These are phyloP conservation scores for Sporisorium scitamineum DNA, from an alignment of 1,284 basidiomycete genomes.

Conservation along the genomic window DNA sequence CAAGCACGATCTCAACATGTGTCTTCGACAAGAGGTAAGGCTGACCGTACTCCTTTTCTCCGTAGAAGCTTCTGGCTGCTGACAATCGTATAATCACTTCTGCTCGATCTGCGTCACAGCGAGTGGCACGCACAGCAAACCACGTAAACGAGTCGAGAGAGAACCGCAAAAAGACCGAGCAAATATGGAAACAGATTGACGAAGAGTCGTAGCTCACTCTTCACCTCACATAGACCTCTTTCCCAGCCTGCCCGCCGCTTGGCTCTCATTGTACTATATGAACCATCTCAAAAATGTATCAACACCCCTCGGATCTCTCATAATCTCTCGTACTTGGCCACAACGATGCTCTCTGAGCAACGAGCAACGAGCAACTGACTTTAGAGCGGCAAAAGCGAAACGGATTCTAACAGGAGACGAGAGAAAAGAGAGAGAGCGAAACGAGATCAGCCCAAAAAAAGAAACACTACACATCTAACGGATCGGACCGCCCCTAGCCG, in stretches of 20 bases:
- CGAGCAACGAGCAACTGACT: not conserved
- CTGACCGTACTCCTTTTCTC: not conserved
- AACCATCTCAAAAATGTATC: conserved; percentile 11
- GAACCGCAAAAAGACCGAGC: conserved; percentile 45
- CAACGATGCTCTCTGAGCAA: too few relatives aligned
- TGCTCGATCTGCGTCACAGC: conserved; percentile 2
- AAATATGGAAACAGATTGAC: conserved; percentile 53
- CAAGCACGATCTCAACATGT: conserved; percentile 58
- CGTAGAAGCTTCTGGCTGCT: not conserved
- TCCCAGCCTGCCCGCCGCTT: not conserved
- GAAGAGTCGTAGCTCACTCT: conserved; percentile 25
- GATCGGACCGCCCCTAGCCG: conserved; percentile 40
- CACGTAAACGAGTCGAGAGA: conserved; percentile 40
- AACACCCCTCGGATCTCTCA: not conserved
- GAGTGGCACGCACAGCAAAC: conserved; percentile 39
- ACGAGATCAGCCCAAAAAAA: conserved; percentile 1
- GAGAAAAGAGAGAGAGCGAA: not conserved
- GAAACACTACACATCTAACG: conserved; percentile 7
- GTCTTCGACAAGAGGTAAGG: conserved; percentile 55
- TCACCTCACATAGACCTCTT: not conserved
- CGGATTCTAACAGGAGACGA: not conserved
- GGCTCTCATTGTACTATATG: conserved; percentile 11
- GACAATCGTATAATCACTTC: not conserved
- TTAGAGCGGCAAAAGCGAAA: too few relatives aligned
- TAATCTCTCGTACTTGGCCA: too few relatives aligned